phyloP scores from a whole-genome alignment of 306 rosid species.

The Delonix regia region DNA sequence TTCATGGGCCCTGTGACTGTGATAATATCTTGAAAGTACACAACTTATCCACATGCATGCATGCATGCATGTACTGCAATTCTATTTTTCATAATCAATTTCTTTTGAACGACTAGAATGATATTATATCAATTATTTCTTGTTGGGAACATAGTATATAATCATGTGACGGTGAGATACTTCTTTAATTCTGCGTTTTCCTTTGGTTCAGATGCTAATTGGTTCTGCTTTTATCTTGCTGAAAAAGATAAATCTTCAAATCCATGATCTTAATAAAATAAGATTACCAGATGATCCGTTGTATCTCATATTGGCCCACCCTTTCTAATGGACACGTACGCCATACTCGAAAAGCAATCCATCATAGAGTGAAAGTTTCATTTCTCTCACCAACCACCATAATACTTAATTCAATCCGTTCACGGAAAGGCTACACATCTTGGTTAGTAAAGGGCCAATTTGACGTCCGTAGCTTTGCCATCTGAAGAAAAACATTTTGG shows the following conservation, averaged over 20 bases:
- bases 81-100: not conserved
- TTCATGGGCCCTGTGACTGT: constrained; percentile 20
- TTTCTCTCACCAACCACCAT: constrained; percentile 20
- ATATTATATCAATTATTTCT: not conserved
- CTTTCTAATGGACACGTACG: constrained; percentile 41
- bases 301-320: constrained; percentile 21
- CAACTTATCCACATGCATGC: constrained; percentile 24
- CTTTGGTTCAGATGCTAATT: constrained; percentile 1
- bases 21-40: not conserved
- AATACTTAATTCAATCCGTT: not conserved
- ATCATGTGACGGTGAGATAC: not conserved
- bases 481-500: not conserved
- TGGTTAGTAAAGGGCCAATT: not conserved
- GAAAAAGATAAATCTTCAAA: constrained; percentile 20
- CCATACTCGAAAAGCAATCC: constrained; percentile 22
- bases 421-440: not conserved
- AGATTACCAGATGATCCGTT: constrained; percentile 31
- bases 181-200: not conserved
- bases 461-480: not conserved
- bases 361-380: constrained; percentile 18
- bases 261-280: constrained; percentile 1
- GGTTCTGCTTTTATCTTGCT: constrained; percentile 3
- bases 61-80: not conserved
- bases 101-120: constrained; percentile 5
- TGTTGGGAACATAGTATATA: not conserved